These are phyloP conservation scores for Baorangia bicolor DNA, from an alignment of 768 basidiomycete genomes.

Conservation along the genomic window DNA sequence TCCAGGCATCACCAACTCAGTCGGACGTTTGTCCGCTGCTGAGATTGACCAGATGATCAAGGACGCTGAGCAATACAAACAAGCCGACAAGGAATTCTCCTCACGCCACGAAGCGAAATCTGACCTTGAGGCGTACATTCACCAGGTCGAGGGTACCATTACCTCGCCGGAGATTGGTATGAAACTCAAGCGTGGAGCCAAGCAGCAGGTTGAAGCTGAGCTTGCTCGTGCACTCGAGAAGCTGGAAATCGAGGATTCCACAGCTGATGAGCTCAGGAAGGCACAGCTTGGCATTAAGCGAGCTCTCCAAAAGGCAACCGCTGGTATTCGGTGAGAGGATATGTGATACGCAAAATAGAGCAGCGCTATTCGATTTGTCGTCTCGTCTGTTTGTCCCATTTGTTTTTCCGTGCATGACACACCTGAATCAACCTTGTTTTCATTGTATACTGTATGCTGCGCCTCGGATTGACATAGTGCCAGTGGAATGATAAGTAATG, in stretches of 20 bases:
- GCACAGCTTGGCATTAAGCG: conserved; percentile 94
- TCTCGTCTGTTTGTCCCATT: conserved; percentile 14
- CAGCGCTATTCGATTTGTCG: conserved; percentile 11
- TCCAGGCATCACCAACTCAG: conserved; percentile 95
- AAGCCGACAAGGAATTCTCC: conserved; percentile 96
- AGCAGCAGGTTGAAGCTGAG: conserved; percentile 92
- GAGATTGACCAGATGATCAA: conserved; percentile 99
- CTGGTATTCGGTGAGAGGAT: conserved; percentile 70
- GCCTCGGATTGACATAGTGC: not conserved
- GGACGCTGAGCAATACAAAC: conserved; percentile 95
- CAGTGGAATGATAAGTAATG: not conserved
- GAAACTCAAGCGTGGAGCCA: conserved; percentile 98
- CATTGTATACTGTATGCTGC: conserved; percentile 2
- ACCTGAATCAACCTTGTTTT: conserved; percentile 14
- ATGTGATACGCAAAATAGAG: conserved; percentile 17
- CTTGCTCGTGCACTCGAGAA: conserved; percentile 98
- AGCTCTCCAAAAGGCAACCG: conserved; percentile 96
- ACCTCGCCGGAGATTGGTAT: conserved; percentile 95
- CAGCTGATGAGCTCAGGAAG: conserved; percentile 93
- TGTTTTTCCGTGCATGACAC: conserved; percentile 11
- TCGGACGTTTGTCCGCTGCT: conserved; percentile 93
- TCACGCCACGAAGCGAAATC: conserved; percentile 98
- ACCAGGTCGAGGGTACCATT: conserved; percentile 95
- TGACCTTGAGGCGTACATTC: conserved; percentile 96
- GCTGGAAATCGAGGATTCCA: conserved; percentile 94